phyloP scores from a whole-genome alignment of 2,329 filamentous ascomycete species.

The Paracoccidioides lutzii region DNA sequence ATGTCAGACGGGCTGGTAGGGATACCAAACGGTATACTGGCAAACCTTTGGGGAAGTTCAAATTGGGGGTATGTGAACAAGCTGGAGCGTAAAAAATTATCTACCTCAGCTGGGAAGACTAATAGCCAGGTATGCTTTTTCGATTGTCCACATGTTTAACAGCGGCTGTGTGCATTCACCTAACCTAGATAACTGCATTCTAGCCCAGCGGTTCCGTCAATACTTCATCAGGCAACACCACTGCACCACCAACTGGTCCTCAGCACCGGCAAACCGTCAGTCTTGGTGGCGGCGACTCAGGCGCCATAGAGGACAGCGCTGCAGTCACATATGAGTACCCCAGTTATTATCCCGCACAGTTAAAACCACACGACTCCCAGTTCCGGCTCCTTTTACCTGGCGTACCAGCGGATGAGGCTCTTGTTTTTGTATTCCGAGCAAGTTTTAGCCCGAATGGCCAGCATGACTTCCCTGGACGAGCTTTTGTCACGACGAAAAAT shows the following conservation, averaged over 20 bases:
- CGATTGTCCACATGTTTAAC: not conserved
- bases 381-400: slow-evolving; percentile 84
- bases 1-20: slow-evolving; percentile 49
- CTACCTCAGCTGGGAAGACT: slow-evolving; percentile 12
- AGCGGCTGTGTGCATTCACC: not conserved
- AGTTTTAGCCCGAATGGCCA: slow-evolving; percentile 70
- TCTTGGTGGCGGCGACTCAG: slow-evolving; percentile 34
- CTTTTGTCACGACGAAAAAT: slow-evolving; percentile 75
- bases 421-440: slow-evolving; percentile 84
- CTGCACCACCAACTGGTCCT: slow-evolving; percentile 15
- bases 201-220: slow-evolving; percentile 9
- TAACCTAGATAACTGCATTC: slow-evolving; percentile 3
- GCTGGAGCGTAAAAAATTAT: slow-evolving; percentile 40
- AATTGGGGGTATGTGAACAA: slow-evolving; percentile 62
- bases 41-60: slow-evolving; percentile 85
- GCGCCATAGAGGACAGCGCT: slow-evolving; percentile 23
- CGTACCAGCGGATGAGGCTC: slow-evolving; percentile 61
- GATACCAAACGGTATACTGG: slow-evolving; percentile 74
- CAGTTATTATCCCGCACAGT: slow-evolving; percentile 63
- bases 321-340: slow-evolving; percentile 46
- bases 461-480: slow-evolving; percentile 67
- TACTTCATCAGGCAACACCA: slow-evolving; percentile 14
- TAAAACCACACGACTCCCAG: slow-evolving; percentile 80
- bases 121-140: not conserved
- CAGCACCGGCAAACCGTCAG: slow-evolving; percentile 46